Evolutionary conservation across 108 stramenopile species (phyloP), one percentile per base, ranked within the genome.

Genomic region (Aurantiochytrium sp.): DNA sequence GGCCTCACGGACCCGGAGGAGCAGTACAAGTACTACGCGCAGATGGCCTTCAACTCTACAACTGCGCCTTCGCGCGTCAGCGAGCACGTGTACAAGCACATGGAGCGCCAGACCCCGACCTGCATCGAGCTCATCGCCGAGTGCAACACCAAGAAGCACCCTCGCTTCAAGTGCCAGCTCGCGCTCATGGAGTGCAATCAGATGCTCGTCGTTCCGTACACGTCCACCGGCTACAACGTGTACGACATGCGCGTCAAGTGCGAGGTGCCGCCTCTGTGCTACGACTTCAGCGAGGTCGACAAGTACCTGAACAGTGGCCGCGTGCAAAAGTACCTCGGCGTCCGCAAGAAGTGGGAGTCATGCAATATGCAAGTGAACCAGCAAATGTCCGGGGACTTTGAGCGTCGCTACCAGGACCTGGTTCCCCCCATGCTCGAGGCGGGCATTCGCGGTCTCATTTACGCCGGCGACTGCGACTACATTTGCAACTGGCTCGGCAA

Each of bases 401-500:
- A 65, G 59, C 59, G 59, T 65, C 59, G 59, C 85, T 97, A 95
- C 87, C 91, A 95, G 52, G 86, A 89, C 39, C 92, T 93, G 69
- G 91, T 98, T 21, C 92, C 92, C 0, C 96, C 97, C 54, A 85
- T 98, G 89, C 91, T 98, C 81, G 90, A 95, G 88, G 94, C 89
- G 54, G 96, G 95, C 34, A 92, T 94, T 48, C 95, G 95, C 15
- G 95, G 95, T 4, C 92, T 97, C 55, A 95, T 99, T 87, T 99
- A 99, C 90, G 97, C 96, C 36, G 96, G 98, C 54, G 98, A 99
- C 90, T 92, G 95, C 24, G 98, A 99, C 91, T 98, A 95, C 91
- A 98, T 99, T 89, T 97, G 97, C 93, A 97, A 99, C 92, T 97
- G 96, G 90, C 89, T 98, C 37, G 98, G 98, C 37, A 97, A 97